phyloP scores from a whole-genome alignment of 768 basidiomycete species.

The Ephemerocybe angulata region DNA sequence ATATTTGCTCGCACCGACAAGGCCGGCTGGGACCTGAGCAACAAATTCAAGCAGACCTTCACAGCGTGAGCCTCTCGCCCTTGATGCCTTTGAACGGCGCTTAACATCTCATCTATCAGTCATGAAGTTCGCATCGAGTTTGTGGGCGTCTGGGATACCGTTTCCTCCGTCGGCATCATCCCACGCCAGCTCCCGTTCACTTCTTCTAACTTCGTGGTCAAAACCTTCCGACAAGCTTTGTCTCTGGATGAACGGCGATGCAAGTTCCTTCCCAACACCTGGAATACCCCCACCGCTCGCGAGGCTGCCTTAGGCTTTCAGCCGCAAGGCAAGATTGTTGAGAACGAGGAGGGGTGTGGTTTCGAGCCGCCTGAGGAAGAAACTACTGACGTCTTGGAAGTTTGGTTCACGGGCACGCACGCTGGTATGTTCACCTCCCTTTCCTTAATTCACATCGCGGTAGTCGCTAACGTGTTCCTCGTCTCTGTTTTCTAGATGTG shows the following conservation, averaged over 20 bases:
- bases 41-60: conserved; percentile 53
- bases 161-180: conserved; percentile 50
- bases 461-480: not conserved
- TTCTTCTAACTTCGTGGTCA: conserved; percentile 53
- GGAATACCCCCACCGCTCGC: conserved; percentile 37
- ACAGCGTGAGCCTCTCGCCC: not conserved
- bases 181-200: conserved; percentile 67
- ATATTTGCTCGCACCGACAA: conserved; percentile 54
- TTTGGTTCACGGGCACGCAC: conserved; percentile 79
- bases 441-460: not conserved
- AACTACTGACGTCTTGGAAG: conserved; percentile 63
- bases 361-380: not conserved
- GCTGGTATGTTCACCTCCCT: conserved; percentile 42
- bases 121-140: conserved; percentile 55
- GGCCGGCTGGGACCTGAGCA: conserved; percentile 42
- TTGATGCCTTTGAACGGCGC: not conserved
- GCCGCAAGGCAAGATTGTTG: not conserved
- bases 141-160: conserved; percentile 49
- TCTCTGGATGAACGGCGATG: conserved; percentile 68
- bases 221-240: conserved; percentile 66
- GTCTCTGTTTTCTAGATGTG: conserved; percentile 44
- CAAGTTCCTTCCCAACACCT: conserved; percentile 49
- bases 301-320: conserved; percentile 28
- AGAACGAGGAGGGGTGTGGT: not conserved
- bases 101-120: conserved; percentile 16